These are phyloP conservation scores for Collybia sp. DNA, from an alignment of 768 basidiomycete genomes.

Conservation along the genomic window DNA sequence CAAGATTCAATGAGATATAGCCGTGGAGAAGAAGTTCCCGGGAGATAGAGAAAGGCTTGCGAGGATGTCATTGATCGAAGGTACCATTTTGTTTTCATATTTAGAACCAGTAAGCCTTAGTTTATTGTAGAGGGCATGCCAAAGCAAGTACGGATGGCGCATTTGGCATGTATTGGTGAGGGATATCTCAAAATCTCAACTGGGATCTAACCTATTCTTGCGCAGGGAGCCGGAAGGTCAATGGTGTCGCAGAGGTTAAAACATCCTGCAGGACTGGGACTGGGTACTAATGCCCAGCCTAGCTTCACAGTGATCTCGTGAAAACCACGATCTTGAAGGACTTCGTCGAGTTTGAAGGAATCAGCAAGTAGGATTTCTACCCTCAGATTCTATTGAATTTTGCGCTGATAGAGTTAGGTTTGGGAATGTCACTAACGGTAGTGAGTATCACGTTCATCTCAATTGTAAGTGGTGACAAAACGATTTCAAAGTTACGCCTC, in stretches of 20 bases:
- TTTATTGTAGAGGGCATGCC: constrained; percentile 68
- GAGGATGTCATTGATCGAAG: constrained; percentile 92
- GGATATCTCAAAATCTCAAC: constrained; percentile 8
- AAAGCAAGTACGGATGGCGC: constrained; percentile 87
- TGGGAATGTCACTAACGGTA: constrained; percentile 90
- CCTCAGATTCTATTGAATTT: too few relatives aligned
- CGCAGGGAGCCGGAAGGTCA: constrained; percentile 75
- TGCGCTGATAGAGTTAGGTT: constrained; percentile 36
- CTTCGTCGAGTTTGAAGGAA: constrained; percentile 89
- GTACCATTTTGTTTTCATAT: constrained; percentile 22
- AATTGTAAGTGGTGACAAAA: neutral
- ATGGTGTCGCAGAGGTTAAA: constrained; percentile 88
- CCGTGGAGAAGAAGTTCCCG: constrained; percentile 88
- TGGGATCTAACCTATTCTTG: constrained; percentile 1
- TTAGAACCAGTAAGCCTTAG: neutral
- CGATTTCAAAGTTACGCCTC: constrained; percentile 65
- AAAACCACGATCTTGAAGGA: constrained; percentile 81
- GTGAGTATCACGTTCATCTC: constrained; percentile 36
- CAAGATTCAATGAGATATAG: constrained; percentile 22
- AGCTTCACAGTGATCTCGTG: constrained; percentile 89
- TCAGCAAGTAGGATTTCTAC: constrained; percentile 56
- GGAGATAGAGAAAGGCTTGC: constrained; percentile 74
- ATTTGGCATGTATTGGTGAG: constrained; percentile 79
- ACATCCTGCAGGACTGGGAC: neutral
- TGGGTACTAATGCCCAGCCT: neutral